Evolutionary conservation across 176 grass and related monocot genomes (phyloP), one percentile per base, ranked within the genome.

Genomic region (Tillandsia leiboldiana): DNA sequence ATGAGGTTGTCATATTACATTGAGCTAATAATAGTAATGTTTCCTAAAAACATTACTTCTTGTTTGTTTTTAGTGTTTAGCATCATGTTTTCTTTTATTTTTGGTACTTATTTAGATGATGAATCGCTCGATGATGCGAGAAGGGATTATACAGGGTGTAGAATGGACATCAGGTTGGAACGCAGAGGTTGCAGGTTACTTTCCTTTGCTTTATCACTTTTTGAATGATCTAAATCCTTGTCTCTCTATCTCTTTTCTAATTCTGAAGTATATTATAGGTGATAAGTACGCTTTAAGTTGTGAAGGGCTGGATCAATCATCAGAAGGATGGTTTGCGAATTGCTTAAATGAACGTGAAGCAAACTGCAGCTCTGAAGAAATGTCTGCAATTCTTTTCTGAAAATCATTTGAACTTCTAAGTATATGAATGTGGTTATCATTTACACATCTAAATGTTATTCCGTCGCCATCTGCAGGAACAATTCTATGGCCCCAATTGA

Each of bases 271-370:
- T 24, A 57, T 70, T 84, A 53, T 72, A 99, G 89, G 82, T 80
- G 77, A 76, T 2, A 69, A 83, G 50, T 87, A 80, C 78, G 81
- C 75, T 42, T 75, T 92, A 68, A 87, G 81, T 48, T 71, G 70
- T 72, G 83, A 84, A 24, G 93, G 65, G 75, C 78, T 80, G 66
- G 82, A 88, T 53, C 81, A 95, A 80, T 47, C 85, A 77, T 69
- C 91, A 62, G 87, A 95, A 80, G 89, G 84, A 51, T 90, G 89
- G 89, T 54, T 99, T 56, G 77, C 79, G n/a, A 68, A 86, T 67
- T 93, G 75, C 77, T 81, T 86, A n/a, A 79, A 90, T 82, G 84
- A 90, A 42, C 81, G 61, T 20, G 79, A 88, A 50, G 66, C 72
- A 72, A n/a, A 15, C 3, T 78, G 79, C 29, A 70, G 15, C 10